Base-by-base conservation (phyloP, 306 rosid genomes). In the Herpetospermum pedunculosum region DNA sequence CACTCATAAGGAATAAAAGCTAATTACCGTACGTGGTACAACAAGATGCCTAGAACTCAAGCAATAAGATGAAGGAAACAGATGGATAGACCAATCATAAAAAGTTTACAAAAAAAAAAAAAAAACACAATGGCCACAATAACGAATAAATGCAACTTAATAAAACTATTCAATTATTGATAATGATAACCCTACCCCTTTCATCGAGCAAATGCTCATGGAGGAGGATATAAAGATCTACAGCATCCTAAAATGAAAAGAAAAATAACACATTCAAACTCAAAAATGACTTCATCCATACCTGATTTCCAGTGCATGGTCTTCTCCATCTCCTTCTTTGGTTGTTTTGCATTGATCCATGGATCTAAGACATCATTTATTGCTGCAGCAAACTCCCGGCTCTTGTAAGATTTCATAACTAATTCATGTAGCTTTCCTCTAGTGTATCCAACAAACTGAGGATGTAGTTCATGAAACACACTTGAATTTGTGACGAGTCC, bases 351-450 rank as follows among this genome's bases (percentile, higher is more conserved):
- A 81, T 86, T 95, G 80, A 95, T 89, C 99, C 99, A 95, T 38
- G 99, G 97, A 81, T 95, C 97, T 77, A 95, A 87, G 77, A 87
- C 99, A 81, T 89, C 96, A 84, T 95, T 91, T 83, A 95, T 88
- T 57, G 89, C 99, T 2, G 96, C 96, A 47, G 97, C 92, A 64
- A 95, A 91, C 86, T 95, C 99, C 77, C 99, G 89, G 83, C 92
- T 91, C 86, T 89, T 91, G 73, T 87, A 91, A 62, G 96, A 91
- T 78, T 83, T 95, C 97, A 95, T 91, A 72, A 95, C 93, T 87
- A 91, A 75, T 80, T 95, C 99, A 37, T 95, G 97, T 30, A 95
- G 80, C 87, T 88, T 95, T 80, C 96, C 99, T 8, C 96, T 81
- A 19, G 96, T 89, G 75, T 85, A 95, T 60, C 97, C 96, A 62